A percentile compares a stretch with the other conserved stretches of the same genome.
phyloP scores from a whole-genome alignment of 441 rosid species.

The Rhodomyrtus psidioides region DNA sequence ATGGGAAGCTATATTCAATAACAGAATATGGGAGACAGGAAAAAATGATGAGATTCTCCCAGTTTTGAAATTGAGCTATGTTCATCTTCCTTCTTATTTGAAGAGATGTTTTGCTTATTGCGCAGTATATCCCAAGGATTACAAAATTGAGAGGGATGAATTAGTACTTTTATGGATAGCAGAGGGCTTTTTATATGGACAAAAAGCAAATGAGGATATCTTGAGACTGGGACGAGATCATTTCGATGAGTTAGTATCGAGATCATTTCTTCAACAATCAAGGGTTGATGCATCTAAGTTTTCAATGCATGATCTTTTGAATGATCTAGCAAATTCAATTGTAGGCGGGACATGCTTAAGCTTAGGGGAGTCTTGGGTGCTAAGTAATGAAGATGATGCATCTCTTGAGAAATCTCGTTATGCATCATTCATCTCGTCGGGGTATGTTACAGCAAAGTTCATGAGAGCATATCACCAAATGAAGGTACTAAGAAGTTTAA shows the following conservation, averaged over 20 bases:
- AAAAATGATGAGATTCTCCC: neutral
- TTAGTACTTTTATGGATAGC: neutral
- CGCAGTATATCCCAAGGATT: neutral
- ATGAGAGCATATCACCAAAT: too few species aligned
- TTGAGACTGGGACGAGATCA: accelerated
- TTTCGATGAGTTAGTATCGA: neutral
- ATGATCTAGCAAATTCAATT: too few species aligned
- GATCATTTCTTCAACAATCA: neutral
- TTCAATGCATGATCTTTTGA: too few species aligned
- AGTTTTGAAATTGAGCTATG: neutral
- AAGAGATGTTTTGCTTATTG: neutral
- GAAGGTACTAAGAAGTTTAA: too few species aligned
- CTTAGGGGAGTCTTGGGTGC: too few species aligned
- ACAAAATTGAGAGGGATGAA: neutral
- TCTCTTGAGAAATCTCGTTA: too few species aligned
- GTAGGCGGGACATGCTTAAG: too few species aligned
- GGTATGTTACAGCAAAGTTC: too few species aligned
- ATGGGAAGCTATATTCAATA: neutral
- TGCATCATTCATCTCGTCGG: too few species aligned
- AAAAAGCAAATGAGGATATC: neutral
- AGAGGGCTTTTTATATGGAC: neutral
- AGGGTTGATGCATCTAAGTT: neutral
- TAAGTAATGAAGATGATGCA: too few species aligned
- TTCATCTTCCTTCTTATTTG: neutral
- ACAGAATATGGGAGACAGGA: accelerated